phyloP scores from a whole-genome alignment of 208 protist species.

The Herpetomonas tarakana region DNA sequence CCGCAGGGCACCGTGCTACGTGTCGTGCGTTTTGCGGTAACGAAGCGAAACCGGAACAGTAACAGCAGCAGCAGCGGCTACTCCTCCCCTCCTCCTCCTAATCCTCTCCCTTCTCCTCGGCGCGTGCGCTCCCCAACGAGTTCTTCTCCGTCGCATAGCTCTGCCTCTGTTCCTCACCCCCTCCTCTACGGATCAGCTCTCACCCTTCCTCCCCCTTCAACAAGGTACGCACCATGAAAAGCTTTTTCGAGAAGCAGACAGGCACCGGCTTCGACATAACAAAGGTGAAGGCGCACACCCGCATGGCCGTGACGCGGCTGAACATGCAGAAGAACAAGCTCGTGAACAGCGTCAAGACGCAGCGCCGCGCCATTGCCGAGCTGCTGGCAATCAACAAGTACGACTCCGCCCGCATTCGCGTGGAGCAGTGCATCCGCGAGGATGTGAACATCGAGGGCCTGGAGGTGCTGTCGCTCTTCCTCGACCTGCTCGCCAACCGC shows the following conservation, averaged over 20 bases:
- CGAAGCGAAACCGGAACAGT: no score
- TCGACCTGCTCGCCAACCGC: constrained; percentile 79
- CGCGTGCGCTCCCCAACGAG: no score
- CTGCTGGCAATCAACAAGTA: constrained; percentile 88
- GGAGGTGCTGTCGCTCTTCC: constrained; percentile 83
- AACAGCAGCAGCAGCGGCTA: no score
- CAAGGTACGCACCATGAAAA: constrained; percentile 20
- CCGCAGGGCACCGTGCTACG: no score
- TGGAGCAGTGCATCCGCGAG: constrained; percentile 86
- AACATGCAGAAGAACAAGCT: constrained; percentile 89
- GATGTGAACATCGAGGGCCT: constrained; percentile 86
- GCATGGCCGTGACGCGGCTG: constrained; percentile 84
- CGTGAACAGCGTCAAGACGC: constrained; percentile 84
- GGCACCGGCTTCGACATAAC: constrained; percentile 49
- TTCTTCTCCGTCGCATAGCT: no score
- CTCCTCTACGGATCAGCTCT: neutral
- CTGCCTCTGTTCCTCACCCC: neutral
- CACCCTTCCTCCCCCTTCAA: neutral
- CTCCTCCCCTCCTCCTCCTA: no score
- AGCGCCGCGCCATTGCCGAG: constrained; percentile 77
- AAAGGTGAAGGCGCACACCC: constrained; percentile 75
- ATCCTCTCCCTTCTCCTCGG: no score
- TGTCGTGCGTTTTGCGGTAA: no score
- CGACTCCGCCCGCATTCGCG: constrained; percentile 85
- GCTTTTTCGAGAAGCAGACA: constrained; percentile 38